Percentiles rank a stretch among this genome's conserved stretches.
Evolutionary conservation across 805 yeast genomes (phyloP).

Genomic region (Candida railenensis): DNA sequence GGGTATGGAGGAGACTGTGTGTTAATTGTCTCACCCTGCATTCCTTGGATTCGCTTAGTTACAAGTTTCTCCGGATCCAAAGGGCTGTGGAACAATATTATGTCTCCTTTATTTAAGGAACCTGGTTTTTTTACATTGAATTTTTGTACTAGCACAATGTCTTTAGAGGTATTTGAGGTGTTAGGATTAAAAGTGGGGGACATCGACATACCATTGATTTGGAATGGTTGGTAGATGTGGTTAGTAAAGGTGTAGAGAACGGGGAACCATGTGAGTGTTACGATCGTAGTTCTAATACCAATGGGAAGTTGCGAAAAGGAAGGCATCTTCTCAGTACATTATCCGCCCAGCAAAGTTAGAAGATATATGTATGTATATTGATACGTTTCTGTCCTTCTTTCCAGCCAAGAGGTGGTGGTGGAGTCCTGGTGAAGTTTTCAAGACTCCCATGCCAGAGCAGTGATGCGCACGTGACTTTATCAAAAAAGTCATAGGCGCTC

Average conservation of each 20-base stretch:
- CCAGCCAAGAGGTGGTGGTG: no score
- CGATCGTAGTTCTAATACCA: slow-evolving; percentile 23
- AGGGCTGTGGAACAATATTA: slow-evolving; percentile 77
- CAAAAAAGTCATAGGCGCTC: slow-evolving; percentile 1
- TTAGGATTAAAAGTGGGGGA: slow-evolving; percentile 83
- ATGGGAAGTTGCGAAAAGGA: slow-evolving; percentile 6
- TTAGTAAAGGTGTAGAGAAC: slow-evolving; percentile 68
- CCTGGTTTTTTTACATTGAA: slow-evolving; percentile 49
- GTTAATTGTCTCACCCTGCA: slow-evolving; percentile 65
- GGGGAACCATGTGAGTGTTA: slow-evolving; percentile 67
- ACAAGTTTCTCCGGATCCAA: slow-evolving; percentile 71
- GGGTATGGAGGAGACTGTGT: slow-evolving; percentile 68
- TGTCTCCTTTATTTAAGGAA: slow-evolving; percentile 60
- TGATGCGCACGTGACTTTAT: neutral
- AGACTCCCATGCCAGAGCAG: no score
- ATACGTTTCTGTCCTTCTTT: neutral
- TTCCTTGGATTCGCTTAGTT: slow-evolving; percentile 76
- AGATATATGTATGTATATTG: no score
- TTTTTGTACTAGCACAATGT: slow-evolving; percentile 71
- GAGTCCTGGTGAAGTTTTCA: neutral
- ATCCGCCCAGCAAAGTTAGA: no score
- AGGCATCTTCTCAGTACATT: slow-evolving; percentile 4
- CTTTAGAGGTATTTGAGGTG: slow-evolving; percentile 42
- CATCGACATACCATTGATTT: slow-evolving; percentile 83
- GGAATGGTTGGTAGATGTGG: slow-evolving; percentile 69